A percentile compares a stretch with the other conserved stretches of the same genome.
phyloP scores from a whole-genome alignment of 1,139 yeast species.

The Hemisphaericaspora lyxosophila region DNA sequence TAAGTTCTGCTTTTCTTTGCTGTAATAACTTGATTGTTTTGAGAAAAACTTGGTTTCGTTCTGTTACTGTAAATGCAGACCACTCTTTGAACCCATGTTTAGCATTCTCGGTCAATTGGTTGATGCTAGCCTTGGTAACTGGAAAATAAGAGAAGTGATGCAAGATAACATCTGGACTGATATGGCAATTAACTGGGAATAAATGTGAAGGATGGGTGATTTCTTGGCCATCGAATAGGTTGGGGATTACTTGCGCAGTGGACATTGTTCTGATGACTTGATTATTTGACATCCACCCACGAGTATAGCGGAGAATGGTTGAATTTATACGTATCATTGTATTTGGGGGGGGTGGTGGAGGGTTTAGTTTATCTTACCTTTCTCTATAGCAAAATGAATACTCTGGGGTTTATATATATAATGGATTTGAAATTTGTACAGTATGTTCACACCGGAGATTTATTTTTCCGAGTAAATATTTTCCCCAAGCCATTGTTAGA shows the following conservation, averaged over 20 bases:
- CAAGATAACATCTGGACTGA: slow-evolving; percentile 10
- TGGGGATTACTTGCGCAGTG: slow-evolving; percentile 15
- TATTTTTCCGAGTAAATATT: no score
- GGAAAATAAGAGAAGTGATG: slow-evolving; percentile 15
- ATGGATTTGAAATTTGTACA: no score
- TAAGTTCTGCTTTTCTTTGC: slow-evolving; percentile 16
- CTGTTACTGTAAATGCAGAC: slow-evolving; percentile 17
- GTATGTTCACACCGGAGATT: no score
- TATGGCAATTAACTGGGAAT: slow-evolving; percentile 17
- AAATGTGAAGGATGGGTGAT: slow-evolving; percentile 7
- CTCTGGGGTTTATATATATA: no score
- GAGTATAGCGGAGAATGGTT: not conserved
- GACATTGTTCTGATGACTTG: no score
- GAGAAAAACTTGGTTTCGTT: slow-evolving; percentile 21
- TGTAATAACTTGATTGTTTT: slow-evolving; percentile 18
- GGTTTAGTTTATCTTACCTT: no score
- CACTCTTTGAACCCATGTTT: slow-evolving; percentile 30
- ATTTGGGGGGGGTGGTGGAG: no score
- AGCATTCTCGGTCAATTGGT: slow-evolving; percentile 14
- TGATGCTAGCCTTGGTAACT: slow-evolving; percentile 8
- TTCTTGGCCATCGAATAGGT: slow-evolving; percentile 21
- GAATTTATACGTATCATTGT: no score
- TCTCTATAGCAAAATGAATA: no score
- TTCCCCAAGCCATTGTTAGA: no score
- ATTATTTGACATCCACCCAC: no score